A percentile compares a stretch with the other conserved stretches of the same genome.
These are phyloP conservation scores for Saccharum officinarum DNA, from an alignment of 176 grass and related monocot genomes.

Conservation along the genomic window DNA sequence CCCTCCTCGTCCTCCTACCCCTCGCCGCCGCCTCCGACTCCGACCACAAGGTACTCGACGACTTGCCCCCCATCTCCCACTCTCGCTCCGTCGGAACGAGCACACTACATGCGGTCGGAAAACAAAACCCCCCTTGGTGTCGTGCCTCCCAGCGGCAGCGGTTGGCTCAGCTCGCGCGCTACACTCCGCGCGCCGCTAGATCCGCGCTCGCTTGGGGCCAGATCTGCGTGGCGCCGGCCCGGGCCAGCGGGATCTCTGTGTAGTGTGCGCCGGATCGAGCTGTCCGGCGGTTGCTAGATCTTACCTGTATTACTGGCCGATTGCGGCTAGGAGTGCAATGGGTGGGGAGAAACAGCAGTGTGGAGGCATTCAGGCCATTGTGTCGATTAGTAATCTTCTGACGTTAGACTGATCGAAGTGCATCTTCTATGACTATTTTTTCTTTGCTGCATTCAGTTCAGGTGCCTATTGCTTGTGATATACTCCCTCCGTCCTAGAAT, in stretches of 20 bases:
- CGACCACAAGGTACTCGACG: constrained; percentile 73
- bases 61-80: background rate
- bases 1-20: constrained; percentile 34
- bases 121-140: background rate
- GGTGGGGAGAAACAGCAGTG: background rate
- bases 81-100: background rate
- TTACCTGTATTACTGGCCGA: background rate
- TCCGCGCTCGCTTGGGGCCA: constrained; percentile 41
- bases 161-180: background rate
- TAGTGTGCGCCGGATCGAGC: constrained; percentile 11
- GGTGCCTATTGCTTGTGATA: background rate
- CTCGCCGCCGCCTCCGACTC: constrained; percentile 63
- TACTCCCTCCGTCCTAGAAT: no score
- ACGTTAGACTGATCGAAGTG: background rate
- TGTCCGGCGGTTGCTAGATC: constrained; percentile 5
- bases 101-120: background rate
- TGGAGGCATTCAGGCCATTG: background rate
- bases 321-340: background rate
- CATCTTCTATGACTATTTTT: background rate
- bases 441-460: background rate
- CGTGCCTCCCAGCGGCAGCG: background rate
- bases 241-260: constrained; percentile 30
- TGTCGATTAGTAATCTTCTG: background rate
- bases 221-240: constrained; percentile 41
- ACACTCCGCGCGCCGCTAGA: background rate